A percentile compares a stretch with the other conserved stretches of the same genome.
Conservation (phyloP, 495 filamentous ascomycete genomes). For the Amniculicola lignicola region DNA sequence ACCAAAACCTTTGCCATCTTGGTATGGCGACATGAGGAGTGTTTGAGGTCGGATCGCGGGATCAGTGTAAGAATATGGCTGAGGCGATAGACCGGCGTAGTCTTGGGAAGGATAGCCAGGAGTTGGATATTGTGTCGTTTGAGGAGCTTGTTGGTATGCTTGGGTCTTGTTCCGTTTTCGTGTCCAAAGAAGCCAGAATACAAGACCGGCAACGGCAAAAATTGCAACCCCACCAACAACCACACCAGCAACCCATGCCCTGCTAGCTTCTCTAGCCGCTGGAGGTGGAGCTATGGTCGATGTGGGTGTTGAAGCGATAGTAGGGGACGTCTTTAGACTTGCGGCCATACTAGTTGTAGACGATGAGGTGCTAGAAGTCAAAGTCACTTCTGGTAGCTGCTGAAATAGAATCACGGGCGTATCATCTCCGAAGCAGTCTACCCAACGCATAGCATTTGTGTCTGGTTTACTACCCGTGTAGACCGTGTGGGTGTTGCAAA, state of each 20-base stretch:
- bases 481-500: not conserved
- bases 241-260: constrained; percentile 3
- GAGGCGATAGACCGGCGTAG: not conserved
- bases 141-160: not conserved
- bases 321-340: not conserved
- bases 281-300: no score
- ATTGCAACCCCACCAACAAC: not conserved
- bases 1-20: not conserved
- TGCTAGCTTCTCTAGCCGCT: not conserved
- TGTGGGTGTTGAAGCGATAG: no score
- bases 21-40: not conserved
- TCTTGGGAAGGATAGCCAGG: not conserved
- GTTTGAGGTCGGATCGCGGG: no score
- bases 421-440: not conserved
- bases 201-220: constrained; percentile 1
- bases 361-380: not conserved
- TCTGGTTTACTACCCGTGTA: not conserved
- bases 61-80: not conserved
- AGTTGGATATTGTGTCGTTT: not conserved
- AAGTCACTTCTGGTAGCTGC: not conserved
- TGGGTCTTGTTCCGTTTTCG: constrained; percentile 1
- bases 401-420: not conserved
- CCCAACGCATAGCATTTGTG: not conserved
- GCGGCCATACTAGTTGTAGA: not conserved
- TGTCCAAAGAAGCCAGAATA: not conserved